These are phyloP conservation scores for Penstemon davidsonii DNA, from an alignment of 257 asterid genomes.

Conservation along the genomic window DNA sequence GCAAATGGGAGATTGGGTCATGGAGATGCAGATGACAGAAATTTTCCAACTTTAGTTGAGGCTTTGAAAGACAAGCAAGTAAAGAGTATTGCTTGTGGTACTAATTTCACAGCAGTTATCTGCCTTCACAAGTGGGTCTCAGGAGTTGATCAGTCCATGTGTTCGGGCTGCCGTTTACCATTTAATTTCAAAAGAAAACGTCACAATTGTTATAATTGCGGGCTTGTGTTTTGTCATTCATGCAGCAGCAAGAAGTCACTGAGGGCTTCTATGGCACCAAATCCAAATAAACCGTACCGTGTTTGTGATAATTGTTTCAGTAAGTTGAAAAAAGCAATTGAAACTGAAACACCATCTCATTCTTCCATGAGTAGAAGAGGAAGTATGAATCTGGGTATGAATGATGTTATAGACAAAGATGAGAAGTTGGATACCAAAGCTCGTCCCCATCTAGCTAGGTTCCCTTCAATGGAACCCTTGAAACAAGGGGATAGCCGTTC, in stretches of 20 bases:
- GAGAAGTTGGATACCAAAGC: slow-evolving; percentile 68
- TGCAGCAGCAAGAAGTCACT: slow-evolving; percentile 91
- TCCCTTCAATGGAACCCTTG: slow-evolving; percentile 82
- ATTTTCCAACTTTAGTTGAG: slow-evolving; percentile 78
- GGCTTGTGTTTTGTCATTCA: slow-evolving; percentile 89
- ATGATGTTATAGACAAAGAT: slow-evolving; percentile 58
- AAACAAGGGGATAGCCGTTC: slow-evolving; percentile 74
- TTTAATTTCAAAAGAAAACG: slow-evolving; percentile 93
- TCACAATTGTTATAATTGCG: slow-evolving; percentile 95
- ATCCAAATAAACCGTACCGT: slow-evolving; percentile 86
- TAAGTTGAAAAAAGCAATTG: slow-evolving; percentile 78
- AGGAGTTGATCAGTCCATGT: slow-evolving; percentile 92
- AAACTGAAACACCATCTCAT: slow-evolving; percentile 68
- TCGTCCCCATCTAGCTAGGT: slow-evolving; percentile 78
- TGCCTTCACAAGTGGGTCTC: slow-evolving; percentile 97
- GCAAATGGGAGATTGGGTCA: slow-evolving; percentile 95
- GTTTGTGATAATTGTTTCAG: slow-evolving; percentile 85
- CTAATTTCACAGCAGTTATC: slow-evolving; percentile 79
- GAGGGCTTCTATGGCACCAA: slow-evolving; percentile 95
- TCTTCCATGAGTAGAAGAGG: slow-evolving; percentile 69
- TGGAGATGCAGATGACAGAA: slow-evolving; percentile 81
- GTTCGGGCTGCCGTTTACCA: slow-evolving; percentile 91
- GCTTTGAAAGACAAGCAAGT: slow-evolving; percentile 91
- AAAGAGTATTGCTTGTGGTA: slow-evolving; percentile 88
- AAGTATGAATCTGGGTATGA: slow-evolving; percentile 61